Base-by-base conservation (phyloP, 2,329 filamentous ascomycete genomes). In the Fusarium phyllophilum region DNA sequence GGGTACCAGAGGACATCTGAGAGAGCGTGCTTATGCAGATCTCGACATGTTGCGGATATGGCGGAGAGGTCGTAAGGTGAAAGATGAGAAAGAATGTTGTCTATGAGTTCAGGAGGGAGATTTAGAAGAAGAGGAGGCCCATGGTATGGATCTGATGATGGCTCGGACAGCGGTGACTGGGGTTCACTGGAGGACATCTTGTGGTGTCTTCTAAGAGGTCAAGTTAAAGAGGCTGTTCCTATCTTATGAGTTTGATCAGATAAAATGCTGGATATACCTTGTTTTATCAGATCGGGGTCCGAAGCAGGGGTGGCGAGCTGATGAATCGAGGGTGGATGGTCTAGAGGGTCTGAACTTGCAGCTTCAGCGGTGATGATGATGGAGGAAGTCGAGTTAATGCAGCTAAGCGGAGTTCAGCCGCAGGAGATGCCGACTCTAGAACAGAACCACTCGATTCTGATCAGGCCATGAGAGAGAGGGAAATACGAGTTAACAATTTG, bases 51-150 rank as follows among this genome's bases (percentile, higher is more conserved):
- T 15, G 84, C 83, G 5, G 90, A 89, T 18, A 91, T 80, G 4
- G 83, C 81, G 33, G 86, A 86, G 17, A 97, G 88, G 65, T 95
- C 92, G 44, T 85, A 74, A 0, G 93, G 88, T 1, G 88, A 82
- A 10, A 97, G 87, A 77, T 89, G 90, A 39, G 85, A 85, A 20
- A 97, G 84, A 52, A 97, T 90, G n/a, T 88, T 84, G 74, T 93
- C 88, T 38, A 97, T 85, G 14, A 97, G 85, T 80, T 98, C 95
- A 18, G 89, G 82, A 1, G 95, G 95, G 2, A 97, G 87, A 26
- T 82, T 79, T 36, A 90, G 80, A 13, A 94, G 77, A 42, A 73
- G 72, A 31, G 78, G 78, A 13, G 20, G 38, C 4, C 46, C 18
- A 1, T 20, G 48, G 8, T 65, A 38, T n/a, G 24, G 24, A 24